These are phyloP conservation scores for Chalara sp. DNA, from an alignment of 2,329 filamentous ascomycete genomes.

Conservation along the genomic window DNA sequence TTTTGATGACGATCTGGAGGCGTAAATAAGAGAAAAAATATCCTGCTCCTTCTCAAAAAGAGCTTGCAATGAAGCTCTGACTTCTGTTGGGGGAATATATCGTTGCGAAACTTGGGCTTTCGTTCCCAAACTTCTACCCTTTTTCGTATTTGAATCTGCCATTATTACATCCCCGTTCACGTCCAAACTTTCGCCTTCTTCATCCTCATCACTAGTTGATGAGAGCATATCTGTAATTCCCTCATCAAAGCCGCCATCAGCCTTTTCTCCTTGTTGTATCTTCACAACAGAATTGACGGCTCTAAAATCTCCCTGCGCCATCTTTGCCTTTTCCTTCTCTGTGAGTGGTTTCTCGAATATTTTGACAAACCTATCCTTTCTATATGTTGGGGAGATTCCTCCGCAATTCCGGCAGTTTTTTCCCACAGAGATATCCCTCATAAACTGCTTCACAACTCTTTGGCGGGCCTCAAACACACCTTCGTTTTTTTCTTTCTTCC, in stretches of 20 bases:
- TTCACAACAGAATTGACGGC: slow-evolving; percentile 26
- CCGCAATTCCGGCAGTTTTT: slow-evolving; percentile 62
- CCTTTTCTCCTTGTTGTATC: slow-evolving; percentile 34
- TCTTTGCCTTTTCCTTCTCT: slow-evolving; percentile 68
- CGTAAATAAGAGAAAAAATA: slow-evolving; percentile 78
- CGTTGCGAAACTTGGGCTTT: slow-evolving; percentile 48
- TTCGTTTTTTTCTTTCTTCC: slow-evolving; percentile 63
- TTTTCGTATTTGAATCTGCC: slow-evolving; percentile 39
- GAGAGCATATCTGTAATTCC: slow-evolving; percentile 60
- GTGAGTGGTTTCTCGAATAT: slow-evolving; percentile 81
- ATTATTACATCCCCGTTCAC: slow-evolving; percentile 53
- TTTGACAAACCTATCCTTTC: slow-evolving; percentile 87
- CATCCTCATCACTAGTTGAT: slow-evolving; percentile 39
- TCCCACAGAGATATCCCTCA: slow-evolving; percentile 62
- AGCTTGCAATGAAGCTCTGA: slow-evolving; percentile 68
- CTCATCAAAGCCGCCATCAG: slow-evolving; percentile 44
- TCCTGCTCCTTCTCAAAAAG: slow-evolving; percentile 86
- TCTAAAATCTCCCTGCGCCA: slow-evolving; percentile 61
- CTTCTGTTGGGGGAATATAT: slow-evolving; percentile 78
- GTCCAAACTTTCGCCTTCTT: slow-evolving; percentile 35
- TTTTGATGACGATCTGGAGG: slow-evolving; percentile 54
- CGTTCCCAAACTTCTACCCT: slow-evolving; percentile 15
- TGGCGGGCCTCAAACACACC: slow-evolving; percentile 72
- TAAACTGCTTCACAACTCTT: slow-evolving; percentile 72
- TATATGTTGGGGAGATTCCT: slow-evolving; percentile 73